Conservation (phyloP, 1,139 yeast genomes). For the Yamadazyma atmosphaerica region DNA sequence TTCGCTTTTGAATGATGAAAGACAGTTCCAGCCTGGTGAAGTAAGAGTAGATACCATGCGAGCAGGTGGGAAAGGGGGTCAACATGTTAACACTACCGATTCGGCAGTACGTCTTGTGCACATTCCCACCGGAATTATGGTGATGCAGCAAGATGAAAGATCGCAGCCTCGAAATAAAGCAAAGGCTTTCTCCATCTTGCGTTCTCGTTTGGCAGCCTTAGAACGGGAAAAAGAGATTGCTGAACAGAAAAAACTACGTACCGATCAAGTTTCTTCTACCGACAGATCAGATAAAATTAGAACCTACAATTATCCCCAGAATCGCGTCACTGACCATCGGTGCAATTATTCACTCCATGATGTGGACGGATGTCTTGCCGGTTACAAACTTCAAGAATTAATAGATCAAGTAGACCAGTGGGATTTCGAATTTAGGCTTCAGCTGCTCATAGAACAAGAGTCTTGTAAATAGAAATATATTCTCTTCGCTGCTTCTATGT, state of each 20-base stretch:
- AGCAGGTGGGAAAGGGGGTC: slow-evolving; percentile 98
- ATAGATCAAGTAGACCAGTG: slow-evolving; percentile 30
- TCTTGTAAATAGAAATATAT: slow-evolving; percentile 1
- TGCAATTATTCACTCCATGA: slow-evolving; percentile 80
- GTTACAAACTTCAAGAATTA: slow-evolving; percentile 64
- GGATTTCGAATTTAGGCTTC: slow-evolving; percentile 29
- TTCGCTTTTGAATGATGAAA: slow-evolving; percentile 61
- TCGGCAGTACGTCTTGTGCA: slow-evolving; percentile 95
- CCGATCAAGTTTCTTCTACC: slow-evolving; percentile 83
- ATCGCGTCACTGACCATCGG: slow-evolving; percentile 90
- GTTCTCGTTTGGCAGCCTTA: slow-evolving; percentile 81
- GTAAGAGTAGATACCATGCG: slow-evolving; percentile 93
- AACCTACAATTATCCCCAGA: slow-evolving; percentile 91
- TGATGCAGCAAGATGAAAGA: slow-evolving; percentile 90
- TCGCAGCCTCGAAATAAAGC: slow-evolving; percentile 95
- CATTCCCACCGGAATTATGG: slow-evolving; percentile 86
- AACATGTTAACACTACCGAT: slow-evolving; percentile 96
- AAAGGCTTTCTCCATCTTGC: slow-evolving; percentile 81
- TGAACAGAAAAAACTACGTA: slow-evolving; percentile 66
- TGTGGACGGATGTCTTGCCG: slow-evolving; percentile 76
- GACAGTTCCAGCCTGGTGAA: slow-evolving; percentile 83
- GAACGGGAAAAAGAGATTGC: slow-evolving; percentile 68
- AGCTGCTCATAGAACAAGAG: slow-evolving; percentile 9
- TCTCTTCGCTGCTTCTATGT: not conserved
- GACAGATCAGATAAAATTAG: slow-evolving; percentile 92